A percentile compares a stretch with the other conserved stretches of the same genome.
Conservation (phyloP, 805 yeast genomes). For the Candida hungchunana region DNA sequence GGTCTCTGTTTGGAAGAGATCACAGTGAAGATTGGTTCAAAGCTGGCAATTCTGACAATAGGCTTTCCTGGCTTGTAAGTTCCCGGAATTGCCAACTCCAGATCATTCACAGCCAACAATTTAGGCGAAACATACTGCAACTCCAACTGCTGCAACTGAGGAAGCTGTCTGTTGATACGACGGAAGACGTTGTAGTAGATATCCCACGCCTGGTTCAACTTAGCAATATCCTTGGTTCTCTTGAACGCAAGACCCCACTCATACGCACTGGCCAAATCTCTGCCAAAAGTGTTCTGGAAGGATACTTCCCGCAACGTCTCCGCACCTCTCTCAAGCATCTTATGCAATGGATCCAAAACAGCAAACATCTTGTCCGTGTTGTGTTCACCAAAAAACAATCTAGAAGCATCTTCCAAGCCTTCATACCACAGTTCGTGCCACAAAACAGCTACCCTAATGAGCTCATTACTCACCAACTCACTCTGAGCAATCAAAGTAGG, state of each 20-base stretch:
- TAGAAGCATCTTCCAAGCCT: conserved; percentile 93
- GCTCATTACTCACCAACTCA: conserved; percentile 87
- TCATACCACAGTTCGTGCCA: conserved; percentile 99
- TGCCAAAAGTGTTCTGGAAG: conserved; percentile 88
- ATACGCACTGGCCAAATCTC: conserved; percentile 87
- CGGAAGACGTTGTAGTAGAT: conserved; percentile 91
- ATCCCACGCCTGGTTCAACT: conserved; percentile 97
- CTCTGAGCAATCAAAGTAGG: conserved; percentile 85
- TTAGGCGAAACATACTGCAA: conserved; percentile 93
- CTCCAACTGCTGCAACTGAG: conserved; percentile 81
- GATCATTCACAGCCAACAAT: conserved; percentile 67
- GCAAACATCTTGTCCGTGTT: conserved; percentile 93
- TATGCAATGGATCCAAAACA: conserved; percentile 84
- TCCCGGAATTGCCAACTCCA: conserved; percentile 91
- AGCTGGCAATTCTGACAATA: conserved; percentile 62
- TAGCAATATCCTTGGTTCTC: conserved; percentile 79
- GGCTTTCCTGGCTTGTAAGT: conserved; percentile 85
- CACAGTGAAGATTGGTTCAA: conserved; percentile 81
- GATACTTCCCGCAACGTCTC: conserved; percentile 91
- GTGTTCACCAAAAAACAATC: conserved; percentile 89
- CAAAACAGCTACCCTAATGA: conserved; percentile 89
- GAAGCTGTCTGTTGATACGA: conserved; percentile 82
- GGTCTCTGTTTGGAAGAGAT: conserved; percentile 97
- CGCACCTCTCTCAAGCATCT: conserved; percentile 79
- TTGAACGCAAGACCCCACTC: conserved; percentile 90